Evolutionary conservation across 2,329 filamentous ascomycete genomes (phyloP), one percentile per base, ranked within the genome.

Genomic region (Apiospora pterosperma): DNA sequence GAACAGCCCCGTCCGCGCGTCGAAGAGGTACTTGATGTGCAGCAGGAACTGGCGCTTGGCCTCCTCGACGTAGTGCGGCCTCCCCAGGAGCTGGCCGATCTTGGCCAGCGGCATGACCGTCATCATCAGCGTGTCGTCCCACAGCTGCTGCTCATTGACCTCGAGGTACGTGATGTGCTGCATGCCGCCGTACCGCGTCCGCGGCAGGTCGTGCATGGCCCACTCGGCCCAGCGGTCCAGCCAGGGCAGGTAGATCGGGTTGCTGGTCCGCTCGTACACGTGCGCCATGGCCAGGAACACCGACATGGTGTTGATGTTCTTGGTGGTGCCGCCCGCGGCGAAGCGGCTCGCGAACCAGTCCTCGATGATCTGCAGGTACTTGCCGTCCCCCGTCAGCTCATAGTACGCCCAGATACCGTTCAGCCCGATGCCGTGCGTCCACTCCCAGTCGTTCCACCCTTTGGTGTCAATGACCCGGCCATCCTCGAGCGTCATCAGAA

Each of bases 91-190:
- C 64, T 88, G 83, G 0, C 92, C 92, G 66, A 93, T 93, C 79
- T 94, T 94, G 21, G 91, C 91, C 21, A 94, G 81, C 1, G 92
- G 92, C 77, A 94, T 79, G 6, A 93, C 91, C 0, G 90, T 93
- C 92, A 95, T 95, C 91, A 95, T 94, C 55, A 95, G 82, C 6
- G 92, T 95, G 74, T 95, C 92, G 69, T 93, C 92, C 92, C 92
- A 95, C 25, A 94, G 82, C 79, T 94, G 90, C 74, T 92, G 84
- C 67, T 88, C 82, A 76, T 95, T 93, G 68, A 85, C 83, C 2
- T 87, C 84, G 36, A 89, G 77, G 70, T 93, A 93, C 0, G 91
- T 94, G 66, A 90, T 86, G 76, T 92, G 91, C 76, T 93, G 90
- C 81, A 93, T 91, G 64, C 89, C 83, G 59, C 88, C 91, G 72